Evolutionary conservation across 2,329 filamentous ascomycete species (phyloP).

Genomic region (Nigrospora oryzae): DNA sequence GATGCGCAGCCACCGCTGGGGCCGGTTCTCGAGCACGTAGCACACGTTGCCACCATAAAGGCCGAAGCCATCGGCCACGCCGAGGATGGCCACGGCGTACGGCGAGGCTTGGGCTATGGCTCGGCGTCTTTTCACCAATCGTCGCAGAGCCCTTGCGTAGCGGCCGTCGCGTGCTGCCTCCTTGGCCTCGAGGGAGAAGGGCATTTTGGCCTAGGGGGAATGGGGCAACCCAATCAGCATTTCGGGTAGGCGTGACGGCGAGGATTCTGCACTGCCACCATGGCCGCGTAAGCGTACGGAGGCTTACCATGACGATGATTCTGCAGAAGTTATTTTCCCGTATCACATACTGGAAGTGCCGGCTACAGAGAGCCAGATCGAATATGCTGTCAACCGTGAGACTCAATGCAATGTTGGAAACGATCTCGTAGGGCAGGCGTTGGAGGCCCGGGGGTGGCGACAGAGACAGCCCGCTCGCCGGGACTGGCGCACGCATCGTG

Average conservation of each 20-base stretch:
- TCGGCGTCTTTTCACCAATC: constrained; percentile 50
- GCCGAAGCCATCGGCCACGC: constrained; percentile 50
- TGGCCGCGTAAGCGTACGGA: not conserved
- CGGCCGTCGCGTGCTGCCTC: constrained; percentile 17
- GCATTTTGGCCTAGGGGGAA: constrained; percentile 21
- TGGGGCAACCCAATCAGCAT: not conserved
- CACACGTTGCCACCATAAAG: constrained; percentile 59
- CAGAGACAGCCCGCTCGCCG: not conserved
- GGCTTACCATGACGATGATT: not conserved
- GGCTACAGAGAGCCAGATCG: constrained; percentile 44
- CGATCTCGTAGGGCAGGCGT: constrained; percentile 53
- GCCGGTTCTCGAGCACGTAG: constrained; percentile 41
- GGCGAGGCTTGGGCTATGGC: constrained; percentile 55
- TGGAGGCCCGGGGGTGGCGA: not conserved
- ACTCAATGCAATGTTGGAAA: constrained; percentile 45
- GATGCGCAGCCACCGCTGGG: constrained; percentile 38
- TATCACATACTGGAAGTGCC: constrained; percentile 39
- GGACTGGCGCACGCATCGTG: no score
- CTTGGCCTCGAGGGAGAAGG: constrained; percentile 20
- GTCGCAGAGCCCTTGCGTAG: constrained; percentile 47
- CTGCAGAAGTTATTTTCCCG: constrained; percentile 45
- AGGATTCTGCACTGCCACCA: no score
- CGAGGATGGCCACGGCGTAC: constrained; percentile 52
- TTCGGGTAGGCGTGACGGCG: no score
- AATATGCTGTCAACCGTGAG: constrained; percentile 51